A percentile compares a stretch with the other conserved stretches of the same genome.
Conservation (phyloP, 2,329 filamentous ascomycete genomes). For the Calonectria pauciramosa region DNA sequence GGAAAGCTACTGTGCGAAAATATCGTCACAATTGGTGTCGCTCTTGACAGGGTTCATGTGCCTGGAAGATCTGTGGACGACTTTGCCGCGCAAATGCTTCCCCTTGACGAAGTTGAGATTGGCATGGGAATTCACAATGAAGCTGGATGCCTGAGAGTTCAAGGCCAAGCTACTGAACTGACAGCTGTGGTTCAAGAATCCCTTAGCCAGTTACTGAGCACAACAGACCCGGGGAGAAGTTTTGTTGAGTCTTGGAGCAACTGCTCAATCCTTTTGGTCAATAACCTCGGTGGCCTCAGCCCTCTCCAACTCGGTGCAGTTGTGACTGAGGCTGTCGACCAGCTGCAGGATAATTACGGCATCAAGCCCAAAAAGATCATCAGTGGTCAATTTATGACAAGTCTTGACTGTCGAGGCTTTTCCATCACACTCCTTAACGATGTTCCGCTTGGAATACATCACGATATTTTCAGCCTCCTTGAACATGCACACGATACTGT, state of each 20-base stretch:
- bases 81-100: neutral
- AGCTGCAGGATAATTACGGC: constrained; percentile 15
- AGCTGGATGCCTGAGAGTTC: neutral
- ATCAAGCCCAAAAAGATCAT: constrained; percentile 60
- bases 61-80: neutral
- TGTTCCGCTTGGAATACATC: neutral
- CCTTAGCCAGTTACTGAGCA: constrained; percentile 43
- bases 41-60: neutral
- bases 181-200: neutral
- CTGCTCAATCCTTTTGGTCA: constrained; percentile 38
- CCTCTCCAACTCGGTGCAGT: constrained; percentile 38
- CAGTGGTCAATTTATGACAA: constrained; percentile 75
- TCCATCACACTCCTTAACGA: constrained; percentile 65
- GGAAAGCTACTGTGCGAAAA: neutral
- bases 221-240: constrained; percentile 65
- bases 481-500: neutral
- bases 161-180: neutral
- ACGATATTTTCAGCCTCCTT: neutral
- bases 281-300: constrained; percentile 40
- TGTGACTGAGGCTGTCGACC: constrained; percentile 33
- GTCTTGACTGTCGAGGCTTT: constrained; percentile 79
- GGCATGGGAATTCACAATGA: neutral
- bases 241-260: constrained; percentile 63
- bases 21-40: neutral
- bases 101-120: neutral